Percentiles rank a stretch among this genome's conserved stretches.
These are phyloP conservation scores for Rubus parviflorus DNA, from an alignment of 306 rosid genomes.

Conservation along the genomic window DNA sequence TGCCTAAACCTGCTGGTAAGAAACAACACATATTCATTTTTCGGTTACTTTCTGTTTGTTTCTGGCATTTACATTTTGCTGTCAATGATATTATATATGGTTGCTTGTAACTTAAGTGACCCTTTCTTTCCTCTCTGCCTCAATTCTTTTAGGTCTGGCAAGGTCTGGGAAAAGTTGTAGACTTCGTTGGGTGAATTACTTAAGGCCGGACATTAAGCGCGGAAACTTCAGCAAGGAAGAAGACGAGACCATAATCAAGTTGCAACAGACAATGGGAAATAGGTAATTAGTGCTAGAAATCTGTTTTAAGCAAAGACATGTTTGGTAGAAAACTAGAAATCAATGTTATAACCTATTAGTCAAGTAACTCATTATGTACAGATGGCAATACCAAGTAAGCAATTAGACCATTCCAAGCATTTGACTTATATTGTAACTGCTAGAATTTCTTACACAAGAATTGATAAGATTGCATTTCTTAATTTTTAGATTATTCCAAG, in stretches of 20 bases:
- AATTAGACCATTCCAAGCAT: background rate
- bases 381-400: background rate
- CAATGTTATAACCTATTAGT: background rate
- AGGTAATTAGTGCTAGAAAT: conserved; percentile 13
- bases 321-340: conserved; percentile 1
- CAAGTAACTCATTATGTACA: background rate
- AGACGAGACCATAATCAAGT: conserved; percentile 27
- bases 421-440: background rate
- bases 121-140: background rate
- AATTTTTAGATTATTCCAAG: background rate
- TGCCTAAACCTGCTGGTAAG: conserved; percentile 43
- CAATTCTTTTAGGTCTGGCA: conserved; percentile 20
- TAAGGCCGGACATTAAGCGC: conserved; percentile 40
- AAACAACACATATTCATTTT: background rate
- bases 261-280: conserved; percentile 33
- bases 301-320: background rate
- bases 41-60: background rate
- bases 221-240: conserved; percentile 39
- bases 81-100: background rate
- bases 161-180: conserved; percentile 47
- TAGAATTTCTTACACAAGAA: background rate
- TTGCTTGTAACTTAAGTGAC: background rate
- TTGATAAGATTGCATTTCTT: background rate
- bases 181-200: conserved; percentile 44
- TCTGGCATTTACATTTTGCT: background rate